phyloP scores from a whole-genome alignment of 371 early-diverging fungal genomes.

The Zopfochytrium polystomum region DNA sequence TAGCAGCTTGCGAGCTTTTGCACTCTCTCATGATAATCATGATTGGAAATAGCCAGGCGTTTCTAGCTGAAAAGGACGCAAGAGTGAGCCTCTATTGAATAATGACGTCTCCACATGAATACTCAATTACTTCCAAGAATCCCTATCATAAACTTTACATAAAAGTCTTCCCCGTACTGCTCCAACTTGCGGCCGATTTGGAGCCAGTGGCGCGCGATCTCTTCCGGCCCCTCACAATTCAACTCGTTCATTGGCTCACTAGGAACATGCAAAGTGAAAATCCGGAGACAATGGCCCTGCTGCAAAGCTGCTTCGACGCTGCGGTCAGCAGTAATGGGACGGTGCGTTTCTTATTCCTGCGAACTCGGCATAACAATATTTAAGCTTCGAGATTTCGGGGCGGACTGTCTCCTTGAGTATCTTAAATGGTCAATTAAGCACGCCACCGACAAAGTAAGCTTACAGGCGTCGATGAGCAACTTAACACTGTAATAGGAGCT shows the following conservation, averaged over 20 bases:
- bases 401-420: slow-evolving; percentile 71
- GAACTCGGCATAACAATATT: background rate
- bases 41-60: slow-evolving; percentile 61
- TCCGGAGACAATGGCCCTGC: slow-evolving; percentile 68
- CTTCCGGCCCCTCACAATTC: slow-evolving; percentile 58
- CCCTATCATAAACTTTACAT: slow-evolving; percentile 59
- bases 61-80: slow-evolving; percentile 32
- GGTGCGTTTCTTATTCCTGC: slow-evolving; percentile 8
- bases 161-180: slow-evolving; percentile 65
- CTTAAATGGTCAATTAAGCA: slow-evolving; percentile 75
- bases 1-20: slow-evolving; percentile 73
- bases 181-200: slow-evolving; percentile 68
- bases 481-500: slow-evolving; percentile 25
- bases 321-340: slow-evolving; percentile 36
- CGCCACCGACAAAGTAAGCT: slow-evolving; percentile 43
- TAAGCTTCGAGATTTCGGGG: slow-evolving; percentile 69
- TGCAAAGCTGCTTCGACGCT: slow-evolving; percentile 68
- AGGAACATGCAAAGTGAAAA: slow-evolving; percentile 70
- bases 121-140: background rate
- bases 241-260: slow-evolving; percentile 79
- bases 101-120: background rate
- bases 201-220: slow-evolving; percentile 68
- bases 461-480: no score
- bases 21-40: slow-evolving; percentile 67
- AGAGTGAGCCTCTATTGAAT: slow-evolving; percentile 27